These are phyloP conservation scores for Trifolium pratense DNA, from an alignment of 306 rosid genomes.

Conservation along the genomic window DNA sequence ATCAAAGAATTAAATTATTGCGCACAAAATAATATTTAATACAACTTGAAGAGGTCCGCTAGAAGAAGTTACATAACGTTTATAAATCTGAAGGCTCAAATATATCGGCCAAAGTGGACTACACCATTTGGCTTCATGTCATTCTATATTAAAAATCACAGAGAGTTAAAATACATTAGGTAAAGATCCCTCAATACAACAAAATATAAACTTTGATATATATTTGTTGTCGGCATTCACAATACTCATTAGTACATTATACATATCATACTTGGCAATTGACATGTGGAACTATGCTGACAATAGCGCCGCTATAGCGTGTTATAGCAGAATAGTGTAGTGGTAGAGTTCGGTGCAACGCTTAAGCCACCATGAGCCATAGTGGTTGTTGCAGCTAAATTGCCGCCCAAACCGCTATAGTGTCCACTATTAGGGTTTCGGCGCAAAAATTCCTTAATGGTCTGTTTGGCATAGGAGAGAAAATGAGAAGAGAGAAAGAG, in stretches of 20 bases:
- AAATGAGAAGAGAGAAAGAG: too few relatives aligned
- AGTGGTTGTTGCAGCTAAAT: too few relatives aligned
- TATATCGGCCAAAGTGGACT: slow-evolving; percentile 20
- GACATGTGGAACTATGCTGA: too few relatives aligned
- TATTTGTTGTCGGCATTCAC: not conserved
- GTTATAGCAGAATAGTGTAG: not conserved
- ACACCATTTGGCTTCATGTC: not conserved
- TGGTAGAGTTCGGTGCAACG: too few relatives aligned
- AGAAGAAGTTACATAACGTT: not conserved
- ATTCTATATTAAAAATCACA: slow-evolving; percentile 16
- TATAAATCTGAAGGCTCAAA: not conserved
- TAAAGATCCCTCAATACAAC: not conserved
- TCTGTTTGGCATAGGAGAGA: too few relatives aligned
- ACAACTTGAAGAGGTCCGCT: slow-evolving; percentile 8
- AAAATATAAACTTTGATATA: slow-evolving; percentile 10
- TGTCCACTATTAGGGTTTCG: not conserved
- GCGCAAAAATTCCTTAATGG: not conserved
- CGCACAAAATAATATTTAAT: not conserved
- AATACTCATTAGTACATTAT: not conserved
- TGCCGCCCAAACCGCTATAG: not conserved
- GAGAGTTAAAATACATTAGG: slow-evolving; percentile 4
- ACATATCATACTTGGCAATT: slow-evolving; percentile 26
- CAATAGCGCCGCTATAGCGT: too few relatives aligned
- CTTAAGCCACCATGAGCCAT: too few relatives aligned
- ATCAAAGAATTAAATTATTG: not conserved